These are phyloP conservation scores for Aschersonia sp. DNA, from an alignment of 2,329 filamentous ascomycete species.

Conservation along the genomic window DNA sequence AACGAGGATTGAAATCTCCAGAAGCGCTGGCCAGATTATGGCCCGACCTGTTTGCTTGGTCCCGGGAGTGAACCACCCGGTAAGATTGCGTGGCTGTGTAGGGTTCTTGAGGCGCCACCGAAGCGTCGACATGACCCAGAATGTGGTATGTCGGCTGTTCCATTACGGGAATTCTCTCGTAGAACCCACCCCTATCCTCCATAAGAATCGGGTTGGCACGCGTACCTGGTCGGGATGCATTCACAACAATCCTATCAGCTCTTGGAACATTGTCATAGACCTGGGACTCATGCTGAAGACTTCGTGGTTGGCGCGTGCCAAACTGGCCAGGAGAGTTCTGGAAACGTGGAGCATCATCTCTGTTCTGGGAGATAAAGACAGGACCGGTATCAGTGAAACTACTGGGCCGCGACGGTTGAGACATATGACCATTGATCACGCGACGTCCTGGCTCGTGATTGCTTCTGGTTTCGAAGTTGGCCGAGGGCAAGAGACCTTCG, in stretches of 20 bases:
- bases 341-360: too few species aligned
- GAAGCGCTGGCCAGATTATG: constrained; percentile 6
- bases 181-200: constrained; percentile 24
- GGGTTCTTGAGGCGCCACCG: constrained; percentile 2
- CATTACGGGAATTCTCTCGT: constrained; percentile 14
- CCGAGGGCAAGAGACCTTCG: constrained; percentile 1
- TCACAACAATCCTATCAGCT: constrained; percentile 15
- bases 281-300: background rate
- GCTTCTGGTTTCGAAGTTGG: background rate
- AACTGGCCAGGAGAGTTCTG: background rate
- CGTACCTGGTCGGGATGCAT: constrained; percentile 15
- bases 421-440: too few species aligned
- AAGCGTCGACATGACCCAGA: background rate
- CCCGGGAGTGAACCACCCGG: constrained; percentile 4
- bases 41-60: too few species aligned
- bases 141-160: background rate
- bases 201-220: constrained; percentile 20
- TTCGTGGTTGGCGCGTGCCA: background rate
- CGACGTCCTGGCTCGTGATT: too few species aligned
- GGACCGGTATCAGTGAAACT: too few species aligned
- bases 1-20: constrained; percentile 6
- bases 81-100: constrained; percentile 4
- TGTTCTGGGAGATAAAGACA: too few species aligned
- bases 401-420: too few species aligned
- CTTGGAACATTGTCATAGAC: constrained; percentile 7